Conservation (phyloP, 345 rosid genomes). For the Eucalyptus sideroxylon region DNA sequence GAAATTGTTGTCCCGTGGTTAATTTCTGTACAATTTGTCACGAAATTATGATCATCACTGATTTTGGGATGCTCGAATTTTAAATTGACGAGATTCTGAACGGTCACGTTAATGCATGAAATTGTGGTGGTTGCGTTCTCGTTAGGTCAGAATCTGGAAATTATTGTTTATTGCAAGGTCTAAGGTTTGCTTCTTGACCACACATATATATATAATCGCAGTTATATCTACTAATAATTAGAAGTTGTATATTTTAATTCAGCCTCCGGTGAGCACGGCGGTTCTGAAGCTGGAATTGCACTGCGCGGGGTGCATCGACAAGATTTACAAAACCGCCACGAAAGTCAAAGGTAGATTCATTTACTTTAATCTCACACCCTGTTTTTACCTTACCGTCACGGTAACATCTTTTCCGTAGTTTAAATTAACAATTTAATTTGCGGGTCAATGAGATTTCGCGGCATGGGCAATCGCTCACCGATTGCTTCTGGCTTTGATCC, state of each 20-base stretch:
- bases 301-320: slow-evolving; percentile 71
- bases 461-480: neutral
- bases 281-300: slow-evolving; percentile 48
- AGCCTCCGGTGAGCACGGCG: slow-evolving; percentile 57
- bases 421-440: neutral
- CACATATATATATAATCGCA: neutral
- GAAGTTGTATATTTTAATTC: neutral
- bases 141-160: neutral
- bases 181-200: neutral
- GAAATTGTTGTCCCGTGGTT: neutral
- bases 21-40: neutral
- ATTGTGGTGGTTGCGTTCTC: neutral
- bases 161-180: neutral
- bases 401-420: neutral
- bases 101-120: neutral
- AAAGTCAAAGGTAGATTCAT: slow-evolving; percentile 41
- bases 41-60: neutral
- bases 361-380: neutral
- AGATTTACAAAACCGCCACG: slow-evolving; percentile 30
- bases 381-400: neutral
- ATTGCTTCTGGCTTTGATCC: neutral
- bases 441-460: neutral
- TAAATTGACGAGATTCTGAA: neutral
- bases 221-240: neutral
- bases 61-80: neutral